Evolutionary conservation across 768 basidiomycete genomes (phyloP).

Genomic region (Gloeophyllum trabeum): DNA sequence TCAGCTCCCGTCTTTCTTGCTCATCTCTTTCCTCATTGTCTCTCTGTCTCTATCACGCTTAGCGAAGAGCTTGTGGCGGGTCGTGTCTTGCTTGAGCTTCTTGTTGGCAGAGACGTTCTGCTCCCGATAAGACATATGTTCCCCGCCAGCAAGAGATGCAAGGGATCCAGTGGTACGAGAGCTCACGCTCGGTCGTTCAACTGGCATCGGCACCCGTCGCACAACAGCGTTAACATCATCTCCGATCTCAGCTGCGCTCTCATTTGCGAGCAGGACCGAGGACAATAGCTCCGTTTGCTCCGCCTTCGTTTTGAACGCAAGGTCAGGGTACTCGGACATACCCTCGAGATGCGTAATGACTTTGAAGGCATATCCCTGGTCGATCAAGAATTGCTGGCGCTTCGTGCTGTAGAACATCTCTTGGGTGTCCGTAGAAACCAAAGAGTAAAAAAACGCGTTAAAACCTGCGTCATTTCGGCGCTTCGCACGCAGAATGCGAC

Average conservation of each 20-base stretch:
- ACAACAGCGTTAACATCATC: constrained; percentile 75
- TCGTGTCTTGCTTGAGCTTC: constrained; percentile 42
- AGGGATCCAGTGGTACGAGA: constrained; percentile 72
- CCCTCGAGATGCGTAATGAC: constrained; percentile 98
- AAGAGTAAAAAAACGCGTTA: constrained; percentile 99
- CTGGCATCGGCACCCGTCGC: constrained; percentile 75
- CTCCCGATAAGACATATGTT: constrained; percentile 89
- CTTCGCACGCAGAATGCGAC: constrained; percentile 94
- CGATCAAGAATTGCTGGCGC: constrained; percentile 96
- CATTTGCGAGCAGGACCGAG: constrained; percentile 83
- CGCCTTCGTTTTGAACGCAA: constrained; percentile 85
- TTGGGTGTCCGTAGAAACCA: constrained; percentile 97
- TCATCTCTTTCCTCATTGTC: constrained; percentile 33
- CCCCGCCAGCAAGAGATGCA: constrained; percentile 75
- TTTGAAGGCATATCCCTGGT: constrained; percentile 99
- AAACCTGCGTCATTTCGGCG: constrained; percentile 98
- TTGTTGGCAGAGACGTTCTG: constrained; percentile 89
- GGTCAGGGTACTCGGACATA: constrained; percentile 69
- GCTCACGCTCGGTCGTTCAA: constrained; percentile 80
- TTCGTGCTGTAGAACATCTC: constrained; percentile 99
- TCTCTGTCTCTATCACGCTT: constrained; percentile 76
- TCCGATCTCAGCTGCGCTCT: constrained; percentile 82
- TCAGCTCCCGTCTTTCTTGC: no score
- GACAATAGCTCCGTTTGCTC: constrained; percentile 97
- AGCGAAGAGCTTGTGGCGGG: constrained; percentile 70